These are phyloP conservation scores for Schizosaccharomyces lindneri DNA, from an alignment of 805 yeast species.

Conservation along the genomic window DNA sequence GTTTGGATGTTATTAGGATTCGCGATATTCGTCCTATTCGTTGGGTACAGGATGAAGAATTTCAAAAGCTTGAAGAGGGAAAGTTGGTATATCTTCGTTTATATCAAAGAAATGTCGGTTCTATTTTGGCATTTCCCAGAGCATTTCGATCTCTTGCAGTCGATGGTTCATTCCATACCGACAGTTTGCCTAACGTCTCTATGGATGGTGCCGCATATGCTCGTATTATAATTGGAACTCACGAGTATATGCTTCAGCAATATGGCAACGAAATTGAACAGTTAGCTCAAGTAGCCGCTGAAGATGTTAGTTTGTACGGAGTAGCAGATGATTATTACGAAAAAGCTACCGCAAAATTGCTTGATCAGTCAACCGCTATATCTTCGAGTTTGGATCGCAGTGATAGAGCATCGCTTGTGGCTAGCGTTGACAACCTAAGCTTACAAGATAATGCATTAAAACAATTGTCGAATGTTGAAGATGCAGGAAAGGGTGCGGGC, in stretches of 20 bases:
- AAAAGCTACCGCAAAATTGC: slow-evolving; percentile 32
- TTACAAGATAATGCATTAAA: not conserved
- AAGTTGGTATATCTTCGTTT: not conserved
- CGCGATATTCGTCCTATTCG: slow-evolving; percentile 33
- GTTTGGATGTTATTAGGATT: slow-evolving; percentile 31
- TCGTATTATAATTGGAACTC: slow-evolving; percentile 45
- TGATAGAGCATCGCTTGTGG: not conserved
- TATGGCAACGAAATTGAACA: slow-evolving; percentile 34
- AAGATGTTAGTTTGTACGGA: slow-evolving; percentile 34
- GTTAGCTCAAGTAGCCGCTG: slow-evolving; percentile 25
- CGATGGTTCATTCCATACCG: not conserved
- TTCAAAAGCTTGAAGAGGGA: not conserved
- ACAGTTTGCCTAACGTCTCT: not conserved
- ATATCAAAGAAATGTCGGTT: not conserved
- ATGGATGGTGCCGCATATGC: slow-evolving; percentile 18
- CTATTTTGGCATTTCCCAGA: not conserved
- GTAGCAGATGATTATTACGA: slow-evolving; percentile 32
- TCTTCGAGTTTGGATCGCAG: not conserved
- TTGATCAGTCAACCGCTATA: slow-evolving; percentile 12
- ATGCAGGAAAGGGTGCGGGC: not conserved
- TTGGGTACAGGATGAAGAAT: slow-evolving; percentile 16
- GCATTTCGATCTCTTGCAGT: not conserved
- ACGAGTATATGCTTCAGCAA: slow-evolving; percentile 26
- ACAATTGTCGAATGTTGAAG: not conserved
- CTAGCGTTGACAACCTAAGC: not conserved